Base-by-base conservation (phyloP, 345 rosid genomes). In the Salix brachista region DNA sequence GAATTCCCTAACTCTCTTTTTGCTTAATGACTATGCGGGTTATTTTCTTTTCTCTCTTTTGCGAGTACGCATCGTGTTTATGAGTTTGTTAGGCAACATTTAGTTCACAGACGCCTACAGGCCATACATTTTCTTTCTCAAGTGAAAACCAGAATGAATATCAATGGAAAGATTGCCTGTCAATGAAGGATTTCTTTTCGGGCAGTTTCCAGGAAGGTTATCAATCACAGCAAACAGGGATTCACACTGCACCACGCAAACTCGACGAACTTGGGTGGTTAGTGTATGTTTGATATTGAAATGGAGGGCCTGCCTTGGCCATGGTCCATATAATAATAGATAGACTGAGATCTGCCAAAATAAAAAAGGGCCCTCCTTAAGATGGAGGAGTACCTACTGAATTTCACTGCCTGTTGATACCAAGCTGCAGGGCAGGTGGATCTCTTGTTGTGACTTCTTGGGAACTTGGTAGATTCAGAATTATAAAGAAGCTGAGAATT, bases 121-220 rank as follows among this genome's bases (percentile, higher is more conserved):
- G 56, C 2, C 21, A 16, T 18, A 17, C 56, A 1, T 17, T 18
- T 50, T 50, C 18, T 17, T 18, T 2, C 6, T 16, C 21, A 1
- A 17, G 8, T 50, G 21, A 50, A 17, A 50, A 18, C 6, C 6
- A 1, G 56, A 50, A 18, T 50, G 42, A 39, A 39, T 39, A 39
- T 39, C 2, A 8, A 39, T 39, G 56, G 21, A 1, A 16, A 50
- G 18, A 8, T 19, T 6, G 58, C 19, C 58, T 19, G 2, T 19
- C 58, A 13, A 62, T 4, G 12, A 62, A 26, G 34, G 13, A 26
- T 62, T 25, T 62, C 1, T 9, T 62, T 37, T 19, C 11, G 21
- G 65, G 67, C 7, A 25, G 52, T n/a, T 73, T 70, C 74, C 52
- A 70, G 62, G 73, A 72, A 72, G 75, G 50, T 72, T n/a, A 14